These are phyloP conservation scores for Venustampulla echinocandica DNA, from an alignment of 495 filamentous ascomycete species.

Conservation along the genomic window DNA sequence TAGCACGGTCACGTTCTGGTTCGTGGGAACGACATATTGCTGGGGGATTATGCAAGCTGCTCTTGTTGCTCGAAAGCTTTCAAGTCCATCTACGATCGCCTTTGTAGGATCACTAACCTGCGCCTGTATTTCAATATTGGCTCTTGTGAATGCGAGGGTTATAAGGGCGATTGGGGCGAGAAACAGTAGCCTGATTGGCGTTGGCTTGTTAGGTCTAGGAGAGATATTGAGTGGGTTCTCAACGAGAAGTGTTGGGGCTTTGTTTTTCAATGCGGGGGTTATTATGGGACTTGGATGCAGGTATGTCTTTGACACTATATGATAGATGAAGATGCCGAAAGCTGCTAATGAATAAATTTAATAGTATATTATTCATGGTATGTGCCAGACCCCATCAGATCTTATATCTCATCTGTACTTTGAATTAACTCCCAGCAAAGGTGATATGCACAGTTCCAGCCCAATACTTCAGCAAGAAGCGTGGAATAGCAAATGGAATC, in stretches of 20 bases:
- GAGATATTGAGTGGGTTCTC: constrained; percentile 43
- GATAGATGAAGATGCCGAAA: neutral
- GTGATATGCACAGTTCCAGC: constrained; percentile 40
- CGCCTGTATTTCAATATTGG: constrained; percentile 40
- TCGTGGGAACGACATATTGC: constrained; percentile 41
- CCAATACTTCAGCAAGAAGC: constrained; percentile 69
- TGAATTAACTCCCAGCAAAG: constrained; percentile 12
- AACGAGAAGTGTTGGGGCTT: constrained; percentile 35
- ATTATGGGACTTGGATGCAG: constrained; percentile 45
- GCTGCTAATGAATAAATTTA: neutral
- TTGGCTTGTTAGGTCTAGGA: constrained; percentile 38
- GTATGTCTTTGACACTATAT: constrained; percentile 20
- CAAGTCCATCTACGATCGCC: constrained; percentile 40
- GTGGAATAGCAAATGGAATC: constrained; percentile 70
- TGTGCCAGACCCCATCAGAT: constrained; percentile 10
- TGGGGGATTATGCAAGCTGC: constrained; percentile 53
- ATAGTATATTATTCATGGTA: constrained; percentile 26
- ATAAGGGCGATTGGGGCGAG: constrained; percentile 41
- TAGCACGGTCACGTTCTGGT: constrained; percentile 45
- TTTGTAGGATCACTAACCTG: constrained; percentile 47
- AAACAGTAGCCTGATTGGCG: constrained; percentile 35
- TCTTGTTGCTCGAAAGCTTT: constrained; percentile 37
- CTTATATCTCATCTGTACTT: neutral
- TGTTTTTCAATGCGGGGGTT: constrained; percentile 49
- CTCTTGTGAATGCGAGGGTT: constrained; percentile 40